Conservation (phyloP, 73 alveolate genomes). For the Uronychia binucleata region DNA sequence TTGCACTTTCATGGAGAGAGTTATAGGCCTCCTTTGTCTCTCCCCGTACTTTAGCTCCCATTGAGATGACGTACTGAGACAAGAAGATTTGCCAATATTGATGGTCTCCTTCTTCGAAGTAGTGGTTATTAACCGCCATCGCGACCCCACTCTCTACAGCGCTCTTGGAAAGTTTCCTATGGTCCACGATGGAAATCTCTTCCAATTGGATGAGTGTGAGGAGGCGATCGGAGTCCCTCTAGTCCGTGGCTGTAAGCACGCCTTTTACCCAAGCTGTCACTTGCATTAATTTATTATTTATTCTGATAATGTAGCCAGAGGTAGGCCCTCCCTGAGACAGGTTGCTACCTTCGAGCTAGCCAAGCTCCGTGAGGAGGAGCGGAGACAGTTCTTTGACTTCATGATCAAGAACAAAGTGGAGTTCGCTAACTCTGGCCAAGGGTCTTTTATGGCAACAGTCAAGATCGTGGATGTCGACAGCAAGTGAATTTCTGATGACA, state of each 20-base stretch:
- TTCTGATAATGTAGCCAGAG: no score
- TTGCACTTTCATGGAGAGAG: neutral
- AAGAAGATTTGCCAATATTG: neutral
- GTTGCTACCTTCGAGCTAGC: neutral
- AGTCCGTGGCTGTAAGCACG: neutral
- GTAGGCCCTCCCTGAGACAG: neutral
- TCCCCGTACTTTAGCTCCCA: neutral
- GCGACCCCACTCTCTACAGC: neutral
- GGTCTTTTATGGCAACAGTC: neutral
- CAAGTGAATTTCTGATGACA: no score
- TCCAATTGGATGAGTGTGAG: neutral
- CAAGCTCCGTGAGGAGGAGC: neutral
- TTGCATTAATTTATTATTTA: neutral
- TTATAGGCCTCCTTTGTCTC: neutral
- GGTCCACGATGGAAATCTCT: neutral
- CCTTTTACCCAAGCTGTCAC: neutral
- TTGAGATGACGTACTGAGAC: neutral
- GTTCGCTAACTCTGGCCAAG: neutral
- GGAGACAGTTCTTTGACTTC: neutral
- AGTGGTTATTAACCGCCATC: neutral
- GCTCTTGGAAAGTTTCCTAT: no score
- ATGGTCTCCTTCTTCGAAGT: neutral
- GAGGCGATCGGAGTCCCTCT: neutral
- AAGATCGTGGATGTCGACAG: neutral
- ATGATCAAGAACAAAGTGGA: neutral